Evolutionary conservation across 2,329 filamentous ascomycete species (phyloP).

Genomic region (Orbilia ellipsospora): DNA sequence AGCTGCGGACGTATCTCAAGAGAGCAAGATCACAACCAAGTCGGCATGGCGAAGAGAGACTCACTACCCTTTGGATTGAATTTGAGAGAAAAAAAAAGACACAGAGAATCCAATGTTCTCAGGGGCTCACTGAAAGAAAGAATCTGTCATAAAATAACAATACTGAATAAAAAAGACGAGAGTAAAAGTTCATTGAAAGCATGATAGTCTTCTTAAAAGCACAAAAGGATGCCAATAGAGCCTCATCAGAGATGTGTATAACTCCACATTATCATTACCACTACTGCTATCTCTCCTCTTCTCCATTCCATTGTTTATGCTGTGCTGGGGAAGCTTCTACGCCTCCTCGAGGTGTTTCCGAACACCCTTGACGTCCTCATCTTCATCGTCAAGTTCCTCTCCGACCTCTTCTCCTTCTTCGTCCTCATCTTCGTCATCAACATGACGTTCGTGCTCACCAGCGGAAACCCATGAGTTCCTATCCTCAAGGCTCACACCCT

Average conservation of each 20-base stretch:
- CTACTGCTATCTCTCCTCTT: constrained; percentile 6
- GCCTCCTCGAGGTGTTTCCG: constrained; percentile 47
- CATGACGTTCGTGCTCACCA: constrained; percentile 47
- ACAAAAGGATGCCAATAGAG: constrained; percentile 12
- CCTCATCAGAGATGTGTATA: constrained; percentile 6
- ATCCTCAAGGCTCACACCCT: constrained; percentile 50
- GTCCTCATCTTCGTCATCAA: constrained; percentile 35
- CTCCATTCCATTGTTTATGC: neutral
- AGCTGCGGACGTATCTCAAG: no score
- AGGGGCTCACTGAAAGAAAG: neutral
- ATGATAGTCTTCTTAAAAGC: constrained; percentile 12
- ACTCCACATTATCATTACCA: constrained; percentile 24
- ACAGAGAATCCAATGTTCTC: neutral
- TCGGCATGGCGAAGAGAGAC: no score
- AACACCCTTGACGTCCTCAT: constrained; percentile 43
- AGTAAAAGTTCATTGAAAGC: constrained; percentile 2
- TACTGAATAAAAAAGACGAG: neutral
- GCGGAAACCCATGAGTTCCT: constrained; percentile 49
- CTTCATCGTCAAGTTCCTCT: constrained; percentile 42
- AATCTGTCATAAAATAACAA: neutral
- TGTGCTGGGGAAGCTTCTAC: constrained; percentile 13
- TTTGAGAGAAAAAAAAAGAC: neutral
- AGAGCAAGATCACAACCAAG: no score
- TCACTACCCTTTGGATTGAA: no score
- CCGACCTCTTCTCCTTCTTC: constrained; percentile 41